A percentile compares a stretch with the other conserved stretches of the same genome.
phyloP scores from a whole-genome alignment of 805 yeast genomes.

The Grigorovia yakushimaensis region DNA sequence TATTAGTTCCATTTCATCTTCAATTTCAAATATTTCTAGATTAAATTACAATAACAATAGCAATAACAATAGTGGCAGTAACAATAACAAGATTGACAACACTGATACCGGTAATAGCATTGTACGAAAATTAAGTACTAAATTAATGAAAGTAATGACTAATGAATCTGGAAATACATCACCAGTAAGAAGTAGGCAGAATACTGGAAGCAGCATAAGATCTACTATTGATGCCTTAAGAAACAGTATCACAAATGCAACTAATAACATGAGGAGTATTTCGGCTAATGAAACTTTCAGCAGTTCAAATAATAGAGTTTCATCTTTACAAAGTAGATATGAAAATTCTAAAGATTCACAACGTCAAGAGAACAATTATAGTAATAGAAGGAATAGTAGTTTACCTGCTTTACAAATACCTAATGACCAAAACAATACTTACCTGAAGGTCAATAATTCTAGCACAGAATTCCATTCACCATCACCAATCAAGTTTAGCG shows the following conservation, averaged over 20 bases:
- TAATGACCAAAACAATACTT: not conserved
- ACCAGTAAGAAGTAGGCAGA: slow-evolving; percentile 18
- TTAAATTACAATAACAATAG: not conserved
- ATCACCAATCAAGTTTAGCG: slow-evolving; percentile 4
- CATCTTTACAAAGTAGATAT: not conserved
- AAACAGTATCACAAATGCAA: slow-evolving; percentile 8
- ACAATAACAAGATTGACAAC: slow-evolving; percentile 3
- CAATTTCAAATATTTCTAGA: not conserved
- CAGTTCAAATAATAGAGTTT: slow-evolving; percentile 1
- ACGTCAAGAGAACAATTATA: not conserved
- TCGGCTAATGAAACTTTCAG: slow-evolving; percentile 6
- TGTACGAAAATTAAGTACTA: slow-evolving; percentile 10
- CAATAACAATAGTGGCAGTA: not conserved
- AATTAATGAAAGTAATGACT: slow-evolving; percentile 14
- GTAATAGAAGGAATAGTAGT: not conserved
- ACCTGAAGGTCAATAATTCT: not conserved
- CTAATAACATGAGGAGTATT: slow-evolving; percentile 3
- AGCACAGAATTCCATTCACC: slow-evolving; percentile 3
- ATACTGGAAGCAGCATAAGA: slow-evolving; percentile 19
- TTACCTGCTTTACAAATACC: not conserved
- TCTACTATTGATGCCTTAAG: slow-evolving; percentile 15
- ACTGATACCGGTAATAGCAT: slow-evolving; percentile 16
- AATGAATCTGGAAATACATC: slow-evolving; percentile 14
- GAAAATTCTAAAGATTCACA: not conserved
- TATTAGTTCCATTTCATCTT: not conserved